Evolutionary conservation across 2,329 filamentous ascomycete genomes (phyloP), one percentile per base, ranked within the genome.

Genomic region (Venturia aucupariae): DNA sequence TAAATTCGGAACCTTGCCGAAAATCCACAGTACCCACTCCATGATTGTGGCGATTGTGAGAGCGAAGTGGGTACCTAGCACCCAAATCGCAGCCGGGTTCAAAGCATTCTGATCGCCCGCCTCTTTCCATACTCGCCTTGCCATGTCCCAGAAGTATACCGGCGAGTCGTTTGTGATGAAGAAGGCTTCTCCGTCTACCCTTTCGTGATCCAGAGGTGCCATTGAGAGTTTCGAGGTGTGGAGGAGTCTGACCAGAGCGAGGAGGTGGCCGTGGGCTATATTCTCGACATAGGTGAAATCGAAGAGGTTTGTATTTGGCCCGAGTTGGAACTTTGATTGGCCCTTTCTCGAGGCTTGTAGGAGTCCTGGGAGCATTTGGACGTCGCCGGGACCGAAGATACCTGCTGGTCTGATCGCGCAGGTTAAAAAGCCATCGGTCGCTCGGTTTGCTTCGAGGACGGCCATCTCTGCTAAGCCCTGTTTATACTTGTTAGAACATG

Each of bases 361-460:
- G 67, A 97, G 83, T 69, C 88, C 85, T 67, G 87, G 84, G 42
- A 93, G 85, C 17, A 87, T 77, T 72, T 92, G 88, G 63, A 85
- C 84, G 78, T 99, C 94, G 70, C 90, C 90, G 72, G 94, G 90
- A 71, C 93, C 93, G 72, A 96, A 91, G 75, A 97, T 96, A 69
- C 90, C 91, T 13, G 91, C 89, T 7, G 92, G 90, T 19, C 94
- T 90, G 68, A 97, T 83, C 32, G 92, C 82, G 71, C 85, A 84
- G 22, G 92, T 96, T 13, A 90, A 80, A 75, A 96, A 85, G 22
- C 32, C 27, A 4, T 42, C 30, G 10, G 55, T 79, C 22, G 57
- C 27, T 41, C 64, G 64, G 81, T 91, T 94, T 71, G 89, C 89
- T 62, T 84, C 80, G 64, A 97, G 80, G 68, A 96, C 91, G 63